Evolutionary conservation across 768 basidiomycete genomes (phyloP).

Genomic region (Podaxis sp.): DNA sequence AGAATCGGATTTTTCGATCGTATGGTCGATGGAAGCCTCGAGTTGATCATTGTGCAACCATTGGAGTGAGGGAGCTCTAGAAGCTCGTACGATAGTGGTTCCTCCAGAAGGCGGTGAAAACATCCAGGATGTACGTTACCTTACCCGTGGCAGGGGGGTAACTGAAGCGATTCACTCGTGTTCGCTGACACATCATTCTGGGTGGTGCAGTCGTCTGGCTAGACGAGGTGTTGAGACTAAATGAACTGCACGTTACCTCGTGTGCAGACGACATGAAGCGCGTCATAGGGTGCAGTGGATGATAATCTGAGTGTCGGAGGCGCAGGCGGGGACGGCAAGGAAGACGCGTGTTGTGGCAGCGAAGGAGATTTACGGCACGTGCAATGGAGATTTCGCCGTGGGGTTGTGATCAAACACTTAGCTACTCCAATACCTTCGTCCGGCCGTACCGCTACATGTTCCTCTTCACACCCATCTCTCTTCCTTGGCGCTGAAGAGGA

Average conservation of each 20-base stretch:
- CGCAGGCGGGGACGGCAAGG: not conserved
- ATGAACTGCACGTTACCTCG: not conserved
- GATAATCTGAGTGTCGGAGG: not conserved
- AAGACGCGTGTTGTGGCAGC: not conserved
- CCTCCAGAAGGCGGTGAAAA: too few species aligned
- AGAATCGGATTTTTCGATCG: not conserved
- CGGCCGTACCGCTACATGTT: not conserved
- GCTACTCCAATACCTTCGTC: not conserved
- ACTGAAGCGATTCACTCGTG: not conserved
- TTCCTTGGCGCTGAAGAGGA: not conserved
- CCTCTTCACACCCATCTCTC: not conserved
- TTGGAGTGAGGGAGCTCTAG: not conserved
- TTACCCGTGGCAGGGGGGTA: too few species aligned
- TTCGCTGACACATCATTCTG: not conserved
- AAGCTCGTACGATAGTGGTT: not conserved
- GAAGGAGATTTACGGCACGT: slow-evolving; percentile 8
- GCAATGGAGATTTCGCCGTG: not conserved
- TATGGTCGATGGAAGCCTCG: not conserved
- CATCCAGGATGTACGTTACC: too few species aligned
- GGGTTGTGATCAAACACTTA: not conserved
- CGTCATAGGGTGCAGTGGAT: not conserved
- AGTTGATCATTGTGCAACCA: not conserved
- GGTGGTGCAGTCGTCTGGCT: not conserved
- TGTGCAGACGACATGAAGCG: not conserved
- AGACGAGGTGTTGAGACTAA: not conserved